Conservation (phyloP, 2,329 filamentous ascomycete species). For the Sclerotinia sclerotiorum region DNA sequence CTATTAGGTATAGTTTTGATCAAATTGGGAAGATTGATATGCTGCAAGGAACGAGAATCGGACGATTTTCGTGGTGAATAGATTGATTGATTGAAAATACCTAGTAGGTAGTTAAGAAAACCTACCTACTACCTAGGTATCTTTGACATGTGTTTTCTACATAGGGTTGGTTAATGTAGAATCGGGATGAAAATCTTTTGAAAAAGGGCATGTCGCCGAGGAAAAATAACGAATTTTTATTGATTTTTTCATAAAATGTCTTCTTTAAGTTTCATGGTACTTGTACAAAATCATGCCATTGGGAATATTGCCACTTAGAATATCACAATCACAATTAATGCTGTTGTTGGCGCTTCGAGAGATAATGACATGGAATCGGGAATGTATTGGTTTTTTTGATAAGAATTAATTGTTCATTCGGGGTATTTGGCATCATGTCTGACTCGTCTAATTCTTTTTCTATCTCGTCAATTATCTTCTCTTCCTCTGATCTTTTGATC, state of each 20-base stretch:
- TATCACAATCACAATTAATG: not conserved
- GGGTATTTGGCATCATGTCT: not conserved
- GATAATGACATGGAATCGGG: not conserved
- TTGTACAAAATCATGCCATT: not conserved
- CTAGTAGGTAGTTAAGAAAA: not conserved
- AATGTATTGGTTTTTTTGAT: not conserved
- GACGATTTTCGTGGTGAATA: not conserved
- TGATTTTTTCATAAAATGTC: not conserved
- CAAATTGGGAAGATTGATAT: slow-evolving; percentile 12
- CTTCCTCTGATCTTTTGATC: not conserved
- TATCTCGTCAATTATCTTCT: not conserved
- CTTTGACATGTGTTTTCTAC: too few species aligned
- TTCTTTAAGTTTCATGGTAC: not conserved
- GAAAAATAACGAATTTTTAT: too few species aligned
- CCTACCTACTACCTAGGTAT: not conserved
- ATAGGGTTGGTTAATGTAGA: slow-evolving; percentile 8
- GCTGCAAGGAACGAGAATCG: slow-evolving; percentile 16
- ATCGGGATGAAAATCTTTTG: not conserved
- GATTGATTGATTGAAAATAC: not conserved
- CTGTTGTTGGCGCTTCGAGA: slow-evolving; percentile 7
- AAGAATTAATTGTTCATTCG: not conserved
- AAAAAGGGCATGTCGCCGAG: not conserved
- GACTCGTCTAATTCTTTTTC: not conserved
- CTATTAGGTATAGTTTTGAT: not conserved
- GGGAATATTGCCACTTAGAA: not conserved